Evolutionary conservation across 768 basidiomycete genomes (phyloP).

Genomic region (Ramaria sp.): DNA sequence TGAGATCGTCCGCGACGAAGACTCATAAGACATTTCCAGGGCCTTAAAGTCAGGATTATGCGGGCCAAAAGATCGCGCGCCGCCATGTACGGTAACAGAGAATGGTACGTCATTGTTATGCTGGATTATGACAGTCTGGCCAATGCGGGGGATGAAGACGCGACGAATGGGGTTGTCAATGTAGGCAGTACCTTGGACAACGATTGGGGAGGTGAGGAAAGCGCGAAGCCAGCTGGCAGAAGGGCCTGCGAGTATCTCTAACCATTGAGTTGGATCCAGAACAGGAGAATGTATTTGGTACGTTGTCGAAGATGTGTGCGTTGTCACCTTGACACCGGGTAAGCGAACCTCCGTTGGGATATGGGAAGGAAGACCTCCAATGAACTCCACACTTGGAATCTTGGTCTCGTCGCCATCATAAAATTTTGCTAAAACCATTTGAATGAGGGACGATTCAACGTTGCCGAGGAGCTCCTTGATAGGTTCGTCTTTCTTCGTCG

Average conservation of each 20-base stretch:
- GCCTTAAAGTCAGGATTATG: constrained; percentile 77
- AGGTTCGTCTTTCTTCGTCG: constrained; percentile 83
- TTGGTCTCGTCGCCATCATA: constrained; percentile 67
- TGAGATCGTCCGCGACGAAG: constrained; percentile 44
- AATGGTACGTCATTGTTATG: constrained; percentile 33
- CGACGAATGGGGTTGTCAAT: constrained; percentile 85
- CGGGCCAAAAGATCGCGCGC: constrained; percentile 66
- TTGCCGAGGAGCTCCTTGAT: constrained; percentile 87
- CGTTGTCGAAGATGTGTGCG: constrained; percentile 36
- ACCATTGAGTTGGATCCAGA: constrained; percentile 65
- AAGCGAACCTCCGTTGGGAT: constrained; percentile 11
- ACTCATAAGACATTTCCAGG: constrained; percentile 55
- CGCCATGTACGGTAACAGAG: constrained; percentile 62
- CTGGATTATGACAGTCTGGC: constrained; percentile 67
- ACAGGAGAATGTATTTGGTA: constrained; percentile 32
- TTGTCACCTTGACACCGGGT: constrained; percentile 11
- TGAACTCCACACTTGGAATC: constrained; percentile 79
- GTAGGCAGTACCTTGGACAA: constrained; percentile 81
- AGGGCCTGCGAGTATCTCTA: constrained; percentile 75
- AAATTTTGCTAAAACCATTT: constrained; percentile 65
- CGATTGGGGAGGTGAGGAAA: constrained; percentile 65
- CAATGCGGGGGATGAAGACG: constrained; percentile 69
- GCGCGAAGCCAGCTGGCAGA: constrained; percentile 81
- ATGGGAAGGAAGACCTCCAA: constrained; percentile 42
- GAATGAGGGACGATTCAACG: constrained; percentile 67